phyloP scores from a whole-genome alignment of 208 protist genomes.

The Leishmania turanica region DNA sequence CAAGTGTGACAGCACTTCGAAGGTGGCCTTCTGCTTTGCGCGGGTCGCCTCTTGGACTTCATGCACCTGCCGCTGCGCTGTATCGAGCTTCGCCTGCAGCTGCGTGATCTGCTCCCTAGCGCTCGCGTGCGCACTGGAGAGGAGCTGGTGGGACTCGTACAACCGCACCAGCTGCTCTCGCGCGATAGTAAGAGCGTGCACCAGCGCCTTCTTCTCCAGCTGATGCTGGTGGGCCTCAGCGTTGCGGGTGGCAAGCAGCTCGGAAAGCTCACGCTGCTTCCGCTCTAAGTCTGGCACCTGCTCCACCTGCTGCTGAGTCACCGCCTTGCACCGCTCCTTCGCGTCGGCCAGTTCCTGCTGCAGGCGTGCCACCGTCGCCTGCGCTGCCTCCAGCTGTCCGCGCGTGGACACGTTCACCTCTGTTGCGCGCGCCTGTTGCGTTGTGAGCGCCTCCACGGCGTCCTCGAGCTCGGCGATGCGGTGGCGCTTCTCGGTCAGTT shows the following conservation, averaged over 20 bases:
- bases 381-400: slow-evolving; percentile 29
- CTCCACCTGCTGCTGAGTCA: slow-evolving; percentile 9
- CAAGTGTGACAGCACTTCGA: slow-evolving; percentile 58
- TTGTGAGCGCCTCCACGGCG: slow-evolving; percentile 32
- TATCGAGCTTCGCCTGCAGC: slow-evolving; percentile 32
- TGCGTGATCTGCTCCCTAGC: slow-evolving; percentile 17
- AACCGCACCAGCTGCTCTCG: slow-evolving; percentile 51
- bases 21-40: slow-evolving; percentile 49
- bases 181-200: slow-evolving; percentile 34
- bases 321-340: not conserved
- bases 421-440: slow-evolving; percentile 27
- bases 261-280: slow-evolving; percentile 22
- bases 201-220: slow-evolving; percentile 38
- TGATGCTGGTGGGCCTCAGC: slow-evolving; percentile 29
- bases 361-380: slow-evolving; percentile 20
- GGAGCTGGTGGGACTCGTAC: slow-evolving; percentile 25
- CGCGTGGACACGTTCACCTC: slow-evolving; percentile 37
- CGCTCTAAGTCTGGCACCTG: slow-evolving; percentile 28
- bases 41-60: slow-evolving; percentile 42
- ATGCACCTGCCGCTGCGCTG: slow-evolving; percentile 29
- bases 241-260: slow-evolving; percentile 31
- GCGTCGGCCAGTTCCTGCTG: slow-evolving; percentile 21
- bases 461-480: slow-evolving; percentile 64
- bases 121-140: slow-evolving; percentile 12
- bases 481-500: slow-evolving; percentile 73